phyloP scores from a whole-genome alignment of 2,329 filamentous ascomycete genomes.

The Pseudogymnoascus sp. region DNA sequence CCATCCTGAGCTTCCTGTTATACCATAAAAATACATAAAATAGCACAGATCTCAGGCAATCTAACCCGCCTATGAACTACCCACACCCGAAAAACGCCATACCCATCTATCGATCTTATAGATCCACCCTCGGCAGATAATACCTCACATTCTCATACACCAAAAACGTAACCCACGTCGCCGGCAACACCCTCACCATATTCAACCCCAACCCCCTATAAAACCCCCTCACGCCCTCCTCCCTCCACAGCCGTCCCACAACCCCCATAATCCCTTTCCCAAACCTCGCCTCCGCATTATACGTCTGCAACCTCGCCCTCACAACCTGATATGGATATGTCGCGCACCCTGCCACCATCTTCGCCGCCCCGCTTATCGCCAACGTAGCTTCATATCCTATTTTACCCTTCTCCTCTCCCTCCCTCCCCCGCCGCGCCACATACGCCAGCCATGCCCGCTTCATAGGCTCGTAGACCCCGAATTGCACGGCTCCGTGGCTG shows the following conservation, averaged over 20 bases:
- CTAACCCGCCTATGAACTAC: background rate
- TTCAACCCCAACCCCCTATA: slow-evolving; percentile 89
- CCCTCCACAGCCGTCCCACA: slow-evolving; percentile 63
- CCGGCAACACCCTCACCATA: slow-evolving; percentile 83
- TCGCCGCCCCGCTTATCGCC: slow-evolving; percentile 71
- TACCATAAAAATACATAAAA: background rate
- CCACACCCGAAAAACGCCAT: background rate
- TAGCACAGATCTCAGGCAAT: background rate
- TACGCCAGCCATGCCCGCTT: slow-evolving; percentile 48
- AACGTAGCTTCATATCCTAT: slow-evolving; percentile 52
- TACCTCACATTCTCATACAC: slow-evolving; percentile 92
- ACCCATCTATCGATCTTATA: background rate
- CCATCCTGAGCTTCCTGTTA: background rate
- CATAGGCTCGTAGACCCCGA: slow-evolving; percentile 81
- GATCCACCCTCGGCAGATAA: slow-evolving; percentile 47
- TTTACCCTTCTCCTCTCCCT: background rate
- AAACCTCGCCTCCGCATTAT: slow-evolving; percentile 71
- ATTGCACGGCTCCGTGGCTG: slow-evolving; percentile 88
- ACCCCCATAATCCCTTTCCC: slow-evolving; percentile 66
- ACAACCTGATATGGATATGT: slow-evolving; percentile 97
- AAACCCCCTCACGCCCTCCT: slow-evolving; percentile 77
- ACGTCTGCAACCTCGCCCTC: slow-evolving; percentile 80
- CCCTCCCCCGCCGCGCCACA: slow-evolving; percentile 39
- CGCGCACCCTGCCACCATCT: slow-evolving; percentile 79
- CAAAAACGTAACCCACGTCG: slow-evolving; percentile 92